Evolutionary conservation across 495 filamentous ascomycete genomes (phyloP).

Genomic region (Penicillium nucicola): DNA sequence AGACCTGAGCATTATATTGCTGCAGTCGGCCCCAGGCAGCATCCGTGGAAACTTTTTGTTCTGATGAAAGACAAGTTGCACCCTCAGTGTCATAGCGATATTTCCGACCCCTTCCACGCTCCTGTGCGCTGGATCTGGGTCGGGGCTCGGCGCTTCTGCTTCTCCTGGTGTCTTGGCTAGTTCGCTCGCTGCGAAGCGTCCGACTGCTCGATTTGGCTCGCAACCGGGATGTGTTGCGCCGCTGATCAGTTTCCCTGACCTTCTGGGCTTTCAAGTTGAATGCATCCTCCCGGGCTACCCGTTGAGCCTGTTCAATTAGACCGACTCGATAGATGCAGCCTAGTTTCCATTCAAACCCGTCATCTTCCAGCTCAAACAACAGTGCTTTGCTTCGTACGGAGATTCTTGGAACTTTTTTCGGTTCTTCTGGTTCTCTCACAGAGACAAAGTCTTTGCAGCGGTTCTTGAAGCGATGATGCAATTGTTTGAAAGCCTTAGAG

Average conservation of each 20-base stretch:
- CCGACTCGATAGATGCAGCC: slow-evolving; percentile 88
- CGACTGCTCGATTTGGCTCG: slow-evolving; percentile 51
- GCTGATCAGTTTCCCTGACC: slow-evolving; percentile 64
- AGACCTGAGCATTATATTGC: slow-evolving; percentile 79
- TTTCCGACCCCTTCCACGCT: slow-evolving; percentile 37
- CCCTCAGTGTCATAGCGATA: slow-evolving; percentile 82
- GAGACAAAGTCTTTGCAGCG: slow-evolving; percentile 84
- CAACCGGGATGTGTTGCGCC: slow-evolving; percentile 46
- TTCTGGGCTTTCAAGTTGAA: slow-evolving; percentile 84
- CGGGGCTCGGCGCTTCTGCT: slow-evolving; percentile 54
- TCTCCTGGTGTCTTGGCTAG: slow-evolving; percentile 42
- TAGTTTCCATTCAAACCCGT: slow-evolving; percentile 95
- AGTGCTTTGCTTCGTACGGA: slow-evolving; percentile 77
- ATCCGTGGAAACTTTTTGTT: slow-evolving; percentile 64
- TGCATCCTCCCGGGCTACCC: slow-evolving; percentile 84
- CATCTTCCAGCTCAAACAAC: slow-evolving; percentile 90
- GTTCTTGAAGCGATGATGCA: slow-evolving; percentile 86
- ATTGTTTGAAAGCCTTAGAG: slow-evolving; percentile 79
- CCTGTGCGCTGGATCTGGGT: slow-evolving; percentile 26
- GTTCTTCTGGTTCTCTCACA: slow-evolving; percentile 74
- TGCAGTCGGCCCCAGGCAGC: slow-evolving; percentile 74
- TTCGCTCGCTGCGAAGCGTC: slow-evolving; percentile 42
- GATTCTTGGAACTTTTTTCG: slow-evolving; percentile 81
- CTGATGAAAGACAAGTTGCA: slow-evolving; percentile 61
- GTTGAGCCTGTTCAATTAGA: slow-evolving; percentile 81